Evolutionary conservation across 305 asterid species (phyloP).

Genomic region (Rubia occidens): DNA sequence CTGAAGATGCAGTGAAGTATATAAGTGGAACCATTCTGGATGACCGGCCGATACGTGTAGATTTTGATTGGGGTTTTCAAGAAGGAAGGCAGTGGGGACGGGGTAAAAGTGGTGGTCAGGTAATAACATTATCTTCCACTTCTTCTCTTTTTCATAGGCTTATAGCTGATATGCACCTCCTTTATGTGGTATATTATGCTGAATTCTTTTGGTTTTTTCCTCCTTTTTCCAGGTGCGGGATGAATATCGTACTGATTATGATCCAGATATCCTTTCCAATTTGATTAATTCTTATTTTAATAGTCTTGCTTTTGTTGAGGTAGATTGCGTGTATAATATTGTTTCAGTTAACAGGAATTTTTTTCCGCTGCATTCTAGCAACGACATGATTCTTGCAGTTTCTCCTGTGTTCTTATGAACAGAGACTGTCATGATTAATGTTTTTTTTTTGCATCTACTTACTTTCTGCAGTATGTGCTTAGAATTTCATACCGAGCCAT

Average conservation of each 20-base stretch:
- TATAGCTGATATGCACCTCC: not conserved
- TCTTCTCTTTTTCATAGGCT: slow-evolving; percentile 6
- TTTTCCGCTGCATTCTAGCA: not conserved
- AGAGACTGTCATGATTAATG: not conserved
- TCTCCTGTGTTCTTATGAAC: too few relatives aligned
- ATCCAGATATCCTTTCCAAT: slow-evolving; percentile 90
- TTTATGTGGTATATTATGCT: slow-evolving; percentile 2
- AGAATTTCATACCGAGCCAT: not conserved
- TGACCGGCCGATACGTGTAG: slow-evolving; percentile 97
- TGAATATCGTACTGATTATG: slow-evolving; percentile 97
- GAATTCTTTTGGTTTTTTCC: slow-evolving; percentile 15
- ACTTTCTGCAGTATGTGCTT: not conserved
- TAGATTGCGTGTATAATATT: not conserved
- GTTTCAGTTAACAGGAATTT: not conserved
- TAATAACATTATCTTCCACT: slow-evolving; percentile 21
- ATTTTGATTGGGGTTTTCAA: slow-evolving; percentile 98
- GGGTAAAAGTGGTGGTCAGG: slow-evolving; percentile 98
- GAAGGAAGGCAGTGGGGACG: slow-evolving; percentile 99
- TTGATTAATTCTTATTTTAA: not conserved
- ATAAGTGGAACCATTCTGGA: slow-evolving; percentile 98
- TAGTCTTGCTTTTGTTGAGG: not conserved
- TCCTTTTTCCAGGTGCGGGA: slow-evolving; percentile 69
- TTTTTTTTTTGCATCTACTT: not conserved
- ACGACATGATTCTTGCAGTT: not conserved
- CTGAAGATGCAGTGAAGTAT: slow-evolving; percentile 83